Base-by-base conservation (phyloP, 176 grass and related monocot species). In the Guadua angustifolia region DNA sequence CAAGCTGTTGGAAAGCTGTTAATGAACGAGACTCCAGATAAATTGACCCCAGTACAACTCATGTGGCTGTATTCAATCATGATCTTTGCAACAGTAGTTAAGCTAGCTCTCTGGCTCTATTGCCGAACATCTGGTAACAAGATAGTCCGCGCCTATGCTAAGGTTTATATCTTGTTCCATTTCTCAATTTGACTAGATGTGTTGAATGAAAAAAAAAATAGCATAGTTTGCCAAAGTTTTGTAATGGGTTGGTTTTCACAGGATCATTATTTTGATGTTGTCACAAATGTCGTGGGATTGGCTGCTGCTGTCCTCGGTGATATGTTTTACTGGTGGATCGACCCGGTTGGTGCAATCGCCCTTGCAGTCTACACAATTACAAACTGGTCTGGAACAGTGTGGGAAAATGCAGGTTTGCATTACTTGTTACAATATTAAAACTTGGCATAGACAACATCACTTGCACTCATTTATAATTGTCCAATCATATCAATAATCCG, bases 241-340 rank as follows among this genome's bases (percentile, higher is more conserved):
- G 1, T 35, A 32, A 79, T 73, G 57, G 16, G 9, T 51, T 86
- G 15, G 5, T 86, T 74, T 71, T 50, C 13, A 10, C 69, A 94
- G 95, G 95, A 94, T 83, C 95, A 97, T 84, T 97, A 91, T 86
- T 97, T 93, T 74, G 95, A 97, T 80, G 95, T 94, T 25, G 88
- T 97, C 45, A 97, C 95, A 13, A 97, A 97, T 89, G 75, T 97
- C 1, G 83, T 97, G 55, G 92, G 95, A 66, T 88, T 97, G 87
- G 86, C 90, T 86, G 95, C 95, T 83, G 95, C 95, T 79, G 92
- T 87, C 58, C 86, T 94, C 46, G 95, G 92, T 22, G 92, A 97
- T 80, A 91, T 74, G 47, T 97, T 89, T 58, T 95, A 95, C 84
- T 94, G 92, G 95, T 98, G 95, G 95, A 98, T 95, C 12, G 95